A percentile compares a stretch with the other conserved stretches of the same genome.
Conservation (phyloP, 495 filamentous ascomycete genomes). For the Mytilinidion resinicola region DNA sequence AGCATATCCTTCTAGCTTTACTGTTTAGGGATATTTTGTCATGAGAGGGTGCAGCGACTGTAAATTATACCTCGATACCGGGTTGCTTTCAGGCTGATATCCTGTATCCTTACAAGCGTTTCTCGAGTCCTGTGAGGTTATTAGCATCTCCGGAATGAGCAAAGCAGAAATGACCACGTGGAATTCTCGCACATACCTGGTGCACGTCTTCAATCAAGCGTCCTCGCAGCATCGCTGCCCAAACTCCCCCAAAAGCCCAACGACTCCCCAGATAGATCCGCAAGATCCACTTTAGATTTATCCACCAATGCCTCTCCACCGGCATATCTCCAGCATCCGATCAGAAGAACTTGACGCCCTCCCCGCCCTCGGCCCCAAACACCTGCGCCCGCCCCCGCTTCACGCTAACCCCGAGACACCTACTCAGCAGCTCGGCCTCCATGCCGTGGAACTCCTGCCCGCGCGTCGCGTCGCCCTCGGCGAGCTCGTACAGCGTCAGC, state of each 20-base stretch:
- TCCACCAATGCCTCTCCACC: neutral
- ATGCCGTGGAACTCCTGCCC: constrained; percentile 78
- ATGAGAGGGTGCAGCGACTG: too few relatives aligned
- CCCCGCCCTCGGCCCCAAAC: constrained; percentile 77
- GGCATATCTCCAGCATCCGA: neutral
- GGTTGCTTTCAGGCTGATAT: too few relatives aligned
- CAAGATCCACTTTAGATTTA: constrained; percentile 1
- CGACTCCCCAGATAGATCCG: neutral
- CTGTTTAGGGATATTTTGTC: too few relatives aligned
- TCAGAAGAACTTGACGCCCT: constrained; percentile 95
- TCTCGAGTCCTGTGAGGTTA: too few relatives aligned
- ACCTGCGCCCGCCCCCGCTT: constrained; percentile 89
- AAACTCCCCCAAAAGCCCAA: neutral
- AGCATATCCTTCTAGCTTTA: too few relatives aligned
- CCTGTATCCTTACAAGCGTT: too few relatives aligned
- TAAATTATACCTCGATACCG: too few relatives aligned
- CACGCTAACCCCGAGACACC: constrained; percentile 69
- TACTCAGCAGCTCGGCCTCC: constrained; percentile 70
- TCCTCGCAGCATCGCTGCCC: neutral
- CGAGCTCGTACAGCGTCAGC: constrained; percentile 70
- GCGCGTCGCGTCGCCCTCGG: constrained; percentile 57
- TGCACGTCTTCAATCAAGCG: too few relatives aligned
- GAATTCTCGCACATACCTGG: too few relatives aligned
- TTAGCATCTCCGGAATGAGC: too few relatives aligned
- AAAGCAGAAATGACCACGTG: too few relatives aligned